Evolutionary conservation across 2,329 filamentous ascomycete species (phyloP).

Genomic region (Parastagonospora nodorum): DNA sequence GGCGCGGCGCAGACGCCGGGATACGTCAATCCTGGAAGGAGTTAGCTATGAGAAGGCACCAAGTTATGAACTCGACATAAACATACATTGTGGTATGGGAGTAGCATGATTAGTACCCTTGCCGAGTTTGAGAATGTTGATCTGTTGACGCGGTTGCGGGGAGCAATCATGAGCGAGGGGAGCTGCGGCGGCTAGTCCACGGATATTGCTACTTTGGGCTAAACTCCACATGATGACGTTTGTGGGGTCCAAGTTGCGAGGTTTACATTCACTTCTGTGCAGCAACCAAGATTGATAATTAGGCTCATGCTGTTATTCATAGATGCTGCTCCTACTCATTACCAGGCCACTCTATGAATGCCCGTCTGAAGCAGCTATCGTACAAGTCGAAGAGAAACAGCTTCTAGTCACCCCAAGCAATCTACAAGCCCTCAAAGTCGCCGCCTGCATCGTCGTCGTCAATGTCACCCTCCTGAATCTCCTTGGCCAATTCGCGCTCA

Average conservation of each 20-base stretch:
- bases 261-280: neutral
- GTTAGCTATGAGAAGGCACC: neutral
- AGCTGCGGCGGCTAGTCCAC: conserved; percentile 32
- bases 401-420: neutral
- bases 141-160: conserved; percentile 12
- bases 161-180: conserved; percentile 15
- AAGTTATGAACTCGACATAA: neutral
- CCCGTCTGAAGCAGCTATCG: conserved; percentile 22
- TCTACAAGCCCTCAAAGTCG: conserved; percentile 92
- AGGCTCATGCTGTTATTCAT: neutral
- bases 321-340: conserved; percentile 16
- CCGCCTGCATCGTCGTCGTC: conserved; percentile 96
- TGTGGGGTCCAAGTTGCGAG: neutral
- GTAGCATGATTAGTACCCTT: conserved; percentile 26
- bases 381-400: conserved; percentile 12
- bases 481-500: conserved; percentile 96
- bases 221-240: conserved; percentile 19
- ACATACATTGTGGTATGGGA: conserved; percentile 28
- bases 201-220: conserved; percentile 27
- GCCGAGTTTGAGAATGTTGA: conserved; percentile 3
- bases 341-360: conserved; percentile 27
- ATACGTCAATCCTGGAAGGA: conserved; percentile 71
- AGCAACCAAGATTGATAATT: neutral
- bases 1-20: conserved; percentile 78
- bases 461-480: conserved; percentile 96